Conservation (phyloP, 345 rosid genomes). For the Arabis hirsuta region DNA sequence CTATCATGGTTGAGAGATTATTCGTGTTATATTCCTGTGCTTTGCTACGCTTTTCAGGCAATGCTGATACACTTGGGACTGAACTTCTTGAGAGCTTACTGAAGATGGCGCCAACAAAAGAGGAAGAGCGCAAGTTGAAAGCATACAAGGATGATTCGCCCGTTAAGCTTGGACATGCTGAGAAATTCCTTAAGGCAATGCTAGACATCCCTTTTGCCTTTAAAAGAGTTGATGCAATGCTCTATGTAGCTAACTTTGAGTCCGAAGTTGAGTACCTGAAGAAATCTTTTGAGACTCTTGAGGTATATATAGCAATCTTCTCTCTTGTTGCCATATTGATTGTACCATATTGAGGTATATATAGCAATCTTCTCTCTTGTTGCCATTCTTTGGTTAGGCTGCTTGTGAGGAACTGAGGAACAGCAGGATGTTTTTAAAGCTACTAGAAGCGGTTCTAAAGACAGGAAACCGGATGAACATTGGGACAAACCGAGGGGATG, state of each 20-base stretch:
- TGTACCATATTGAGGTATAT: conserved; percentile 69
- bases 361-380: neutral
- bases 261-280: conserved; percentile 89
- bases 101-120: conserved; percentile 94
- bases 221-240: conserved; percentile 83
- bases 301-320: conserved; percentile 53
- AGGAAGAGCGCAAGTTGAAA: conserved; percentile 87
- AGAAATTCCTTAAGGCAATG: conserved; percentile 85
- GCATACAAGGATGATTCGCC: conserved; percentile 82
- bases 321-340: neutral
- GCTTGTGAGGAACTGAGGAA: conserved; percentile 95
- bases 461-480: conserved; percentile 99
- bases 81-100: conserved; percentile 93
- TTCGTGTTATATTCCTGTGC: neutral
- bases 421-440: conserved; percentile 92
- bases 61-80: conserved; percentile 84
- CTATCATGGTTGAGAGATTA: neutral
- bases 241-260: conserved; percentile 84
- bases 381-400: conserved; percentile 51
- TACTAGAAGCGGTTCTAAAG: conserved; percentile 92
- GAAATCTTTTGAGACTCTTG: conserved; percentile 83
- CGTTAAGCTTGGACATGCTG: conserved; percentile 82
- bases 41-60: conserved; percentile 58
- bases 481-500: conserved; percentile 98
- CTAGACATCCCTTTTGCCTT: conserved; percentile 96